phyloP scores from a whole-genome alignment of 78 protist species.

The Cavenderia fasciculata region DNA sequence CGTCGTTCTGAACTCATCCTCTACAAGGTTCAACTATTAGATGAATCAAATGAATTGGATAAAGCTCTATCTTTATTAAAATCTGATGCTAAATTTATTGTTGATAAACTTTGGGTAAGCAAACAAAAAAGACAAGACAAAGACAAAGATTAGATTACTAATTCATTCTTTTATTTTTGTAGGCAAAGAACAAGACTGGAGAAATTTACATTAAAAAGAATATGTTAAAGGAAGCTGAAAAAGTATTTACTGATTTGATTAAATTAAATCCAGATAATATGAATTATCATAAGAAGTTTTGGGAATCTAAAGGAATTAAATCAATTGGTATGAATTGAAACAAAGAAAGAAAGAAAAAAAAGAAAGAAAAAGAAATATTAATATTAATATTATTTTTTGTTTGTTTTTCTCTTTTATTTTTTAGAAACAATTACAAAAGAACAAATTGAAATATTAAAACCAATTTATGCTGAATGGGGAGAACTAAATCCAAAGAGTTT shows the following conservation, averaged over 20 bases:
- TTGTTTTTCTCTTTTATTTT: neutral
- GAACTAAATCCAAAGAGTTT: slow-evolving; percentile 44
- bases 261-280: slow-evolving; percentile 76
- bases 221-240: slow-evolving; percentile 5
- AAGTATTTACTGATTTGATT: slow-evolving; percentile 37
- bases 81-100: slow-evolving; percentile 9
- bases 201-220: slow-evolving; percentile 29
- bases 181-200: slow-evolving; percentile 44
- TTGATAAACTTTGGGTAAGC: slow-evolving; percentile 53
- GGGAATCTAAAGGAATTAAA: slow-evolving; percentile 35
- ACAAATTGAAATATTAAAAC: neutral
- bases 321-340: no score
- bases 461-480: neutral
- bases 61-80: slow-evolving; percentile 18
- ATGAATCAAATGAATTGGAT: slow-evolving; percentile 56
- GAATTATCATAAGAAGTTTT: slow-evolving; percentile 53
- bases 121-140: neutral
- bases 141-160: neutral
- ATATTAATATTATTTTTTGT: neutral
- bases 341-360: no score
- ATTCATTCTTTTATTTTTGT: no score
- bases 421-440: slow-evolving; percentile 15
- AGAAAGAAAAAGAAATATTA: no score
- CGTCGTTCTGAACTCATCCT: slow-evolving; percentile 69
- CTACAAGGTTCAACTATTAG: slow-evolving; percentile 62